These are phyloP conservation scores for Umbellularia californica DNA, from an alignment of 164 flowering plant species.

Conservation along the genomic window DNA sequence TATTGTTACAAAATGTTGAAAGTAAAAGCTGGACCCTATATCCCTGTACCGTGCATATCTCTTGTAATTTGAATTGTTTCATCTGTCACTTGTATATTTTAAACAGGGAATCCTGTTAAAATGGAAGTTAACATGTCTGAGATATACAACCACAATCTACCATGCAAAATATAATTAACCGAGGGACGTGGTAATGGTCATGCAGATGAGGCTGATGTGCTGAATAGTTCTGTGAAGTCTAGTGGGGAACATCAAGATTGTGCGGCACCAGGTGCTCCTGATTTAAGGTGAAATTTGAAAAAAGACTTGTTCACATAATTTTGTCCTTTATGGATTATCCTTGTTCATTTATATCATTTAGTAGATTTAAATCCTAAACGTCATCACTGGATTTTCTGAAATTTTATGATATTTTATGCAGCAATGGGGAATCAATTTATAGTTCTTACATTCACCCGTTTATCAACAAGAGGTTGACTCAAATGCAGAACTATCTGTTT, in stretches of 20 bases:
- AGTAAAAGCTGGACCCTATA: too few relatives aligned
- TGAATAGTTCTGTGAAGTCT: constrained; percentile 11
- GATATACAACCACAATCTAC: constrained; percentile 1
- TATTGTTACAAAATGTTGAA: background rate
- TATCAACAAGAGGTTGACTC: constrained; percentile 38
- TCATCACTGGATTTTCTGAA: background rate
- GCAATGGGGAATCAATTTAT: constrained; percentile 22
- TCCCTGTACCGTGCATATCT: background rate
- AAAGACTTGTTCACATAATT: constrained; percentile 1
- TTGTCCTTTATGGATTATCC: background rate
- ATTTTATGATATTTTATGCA: constrained; percentile 22
- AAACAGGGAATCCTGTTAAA: constrained; percentile 22
- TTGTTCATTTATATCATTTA: background rate
- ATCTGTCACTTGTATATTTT: constrained; percentile 7
- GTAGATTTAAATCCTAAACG: background rate
- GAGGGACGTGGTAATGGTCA: constrained; percentile 5
- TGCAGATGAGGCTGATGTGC: constrained; percentile 14
- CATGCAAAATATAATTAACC: background rate
- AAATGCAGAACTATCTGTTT: constrained; percentile 25
- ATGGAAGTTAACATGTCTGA: constrained; percentile 14
- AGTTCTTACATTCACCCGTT: constrained; percentile 47
- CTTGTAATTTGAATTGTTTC: background rate
- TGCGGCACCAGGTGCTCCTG: constrained; percentile 8
- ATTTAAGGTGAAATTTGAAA: constrained; percentile 28
- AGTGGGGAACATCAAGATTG: constrained; percentile 18